These are phyloP conservation scores for Fusarium pseudonygamai DNA, from an alignment of 2,329 filamentous ascomycete genomes.

Conservation along the genomic window DNA sequence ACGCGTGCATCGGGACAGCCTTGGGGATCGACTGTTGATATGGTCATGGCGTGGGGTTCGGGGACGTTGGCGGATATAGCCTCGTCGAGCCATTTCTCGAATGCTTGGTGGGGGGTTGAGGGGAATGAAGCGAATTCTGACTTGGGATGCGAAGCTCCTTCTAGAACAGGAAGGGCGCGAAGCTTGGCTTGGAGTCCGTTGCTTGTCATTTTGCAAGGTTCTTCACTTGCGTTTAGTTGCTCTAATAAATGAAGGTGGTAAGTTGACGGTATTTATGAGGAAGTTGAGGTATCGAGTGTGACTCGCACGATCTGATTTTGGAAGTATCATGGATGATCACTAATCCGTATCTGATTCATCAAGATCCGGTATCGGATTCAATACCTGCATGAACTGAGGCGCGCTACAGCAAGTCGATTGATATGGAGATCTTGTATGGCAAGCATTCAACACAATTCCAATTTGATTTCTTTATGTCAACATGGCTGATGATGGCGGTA, in stretches of 20 bases:
- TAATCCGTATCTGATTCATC: not conserved
- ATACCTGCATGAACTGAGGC: fast-evolving
- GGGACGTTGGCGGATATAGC: not conserved
- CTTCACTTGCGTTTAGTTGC: fast-evolving
- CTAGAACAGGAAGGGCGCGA: not conserved
- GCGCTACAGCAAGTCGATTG: fast-evolving
- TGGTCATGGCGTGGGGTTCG: not conserved
- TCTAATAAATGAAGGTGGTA: not conserved
- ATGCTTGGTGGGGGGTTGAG: not conserved
- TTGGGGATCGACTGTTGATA: not conserved
- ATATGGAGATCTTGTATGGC: fast-evolving
- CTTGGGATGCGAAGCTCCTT: not conserved
- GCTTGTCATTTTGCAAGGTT: not conserved
- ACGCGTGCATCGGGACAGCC: not conserved
- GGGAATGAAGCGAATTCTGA: not conserved
- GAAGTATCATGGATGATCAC: not conserved
- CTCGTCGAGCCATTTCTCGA: not conserved
- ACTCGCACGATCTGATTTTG: not conserved
- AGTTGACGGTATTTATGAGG: too few species aligned
- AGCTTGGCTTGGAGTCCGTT: not conserved
- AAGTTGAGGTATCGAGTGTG: not conserved
- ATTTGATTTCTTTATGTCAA: fast-evolving
- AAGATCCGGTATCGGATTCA: not conserved
- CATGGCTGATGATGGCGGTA: too few species aligned
- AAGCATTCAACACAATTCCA: fast-evolving